Evolutionary conservation across 2,329 filamentous ascomycete species (phyloP), one percentile per base, ranked within the genome.

Genomic region (Botrytis byssoidea): DNA sequence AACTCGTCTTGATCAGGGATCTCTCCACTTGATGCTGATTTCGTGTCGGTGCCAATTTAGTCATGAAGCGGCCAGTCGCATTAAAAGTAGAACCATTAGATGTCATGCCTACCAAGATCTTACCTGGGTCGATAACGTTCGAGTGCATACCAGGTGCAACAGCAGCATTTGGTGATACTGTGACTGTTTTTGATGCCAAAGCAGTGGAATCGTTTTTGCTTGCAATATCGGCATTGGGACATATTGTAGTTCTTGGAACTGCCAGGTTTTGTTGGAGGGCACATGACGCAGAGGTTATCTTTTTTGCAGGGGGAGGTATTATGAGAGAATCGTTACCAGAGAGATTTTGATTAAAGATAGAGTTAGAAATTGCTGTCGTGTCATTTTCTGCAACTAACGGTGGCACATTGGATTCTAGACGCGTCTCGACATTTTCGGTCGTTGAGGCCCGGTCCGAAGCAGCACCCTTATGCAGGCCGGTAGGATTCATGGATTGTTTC

Each of bases 1-100:
- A 42, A 16, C 22, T 59, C 64, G 32, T 68, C 55, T 44, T 61
- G 18, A 60, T 32, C 48, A 40, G 32, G 51, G 37, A 25, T 29
- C 10, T 29, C 32, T 46, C 64, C 40, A 46, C 25, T n/a, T 42
- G 32, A 22, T 69, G 29, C 42, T 59, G 40, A 25, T 37, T 46
- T 40, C 22, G 16, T 20, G 42, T 20, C 42, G 63, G 51, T 25
- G 40, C 10, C 12, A 72, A 18, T 68, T 72, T 72, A 4, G 51
- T 16, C 71, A 72, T 72, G 51, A 69, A 72, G 51, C 40, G 22
- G 48, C 32, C 64, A 40, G 51, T 61, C 37, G 63, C 51, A 37
- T 32, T 29, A 22, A 72, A 68, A 37, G 37, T 69, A 29, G 40
- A 60, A 44, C 40, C 40, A 32, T 72, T 46, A 14, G 48, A 32